Evolutionary conservation across 2,329 filamentous ascomycete species (phyloP), one percentile per base, ranked within the genome.

Genomic region (Alternaria sp.): DNA sequence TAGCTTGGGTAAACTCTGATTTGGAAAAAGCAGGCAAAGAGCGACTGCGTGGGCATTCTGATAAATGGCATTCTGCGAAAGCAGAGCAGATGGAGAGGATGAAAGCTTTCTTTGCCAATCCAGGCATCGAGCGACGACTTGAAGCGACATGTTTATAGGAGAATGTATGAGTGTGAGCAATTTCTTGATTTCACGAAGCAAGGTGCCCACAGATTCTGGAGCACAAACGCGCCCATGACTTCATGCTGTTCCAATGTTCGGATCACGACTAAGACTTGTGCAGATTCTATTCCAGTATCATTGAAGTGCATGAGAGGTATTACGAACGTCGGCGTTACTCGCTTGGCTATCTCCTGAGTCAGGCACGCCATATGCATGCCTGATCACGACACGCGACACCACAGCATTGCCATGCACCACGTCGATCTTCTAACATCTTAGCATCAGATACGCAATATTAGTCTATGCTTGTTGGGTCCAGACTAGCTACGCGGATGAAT

Each of bases 1-100:
- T 81, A 11, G 69, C 57, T 14, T 79, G 79, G 74, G 74, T 80
- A 7, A 82, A 82, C 62, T 30, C 34, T 5, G 70, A 78, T 39
- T 58, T 75, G 43, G 61, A 53, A 22, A 54, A 58, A 24, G 39
- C 39, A 12, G 73, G 72, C 2, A 44, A 51, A 43, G 46, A 44
- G 20, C 58, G 22, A 28, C 63, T 81, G 54, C 30, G 54, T 22
- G 79, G 78, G 1, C 80, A 82, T 68, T 74, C 74, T 5, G 58
- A 70, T 22, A 60, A 57, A 51, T 82, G 79, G 77, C 68, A 75
- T 34, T 59, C 65, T 39, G 76, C 76, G 20, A 80, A 75, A 65
- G 67, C 54, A 34, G 73, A 77, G 47, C 69, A 74, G 34, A 39
- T 75, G 39, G 60, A 70, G 58, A 73, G 75, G 58, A 66, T 78